Evolutionary conservation across 371 early-diverging fungal species (phyloP), one percentile per base, ranked within the genome.

Genomic region (Capillidium rhysosporum): DNA sequence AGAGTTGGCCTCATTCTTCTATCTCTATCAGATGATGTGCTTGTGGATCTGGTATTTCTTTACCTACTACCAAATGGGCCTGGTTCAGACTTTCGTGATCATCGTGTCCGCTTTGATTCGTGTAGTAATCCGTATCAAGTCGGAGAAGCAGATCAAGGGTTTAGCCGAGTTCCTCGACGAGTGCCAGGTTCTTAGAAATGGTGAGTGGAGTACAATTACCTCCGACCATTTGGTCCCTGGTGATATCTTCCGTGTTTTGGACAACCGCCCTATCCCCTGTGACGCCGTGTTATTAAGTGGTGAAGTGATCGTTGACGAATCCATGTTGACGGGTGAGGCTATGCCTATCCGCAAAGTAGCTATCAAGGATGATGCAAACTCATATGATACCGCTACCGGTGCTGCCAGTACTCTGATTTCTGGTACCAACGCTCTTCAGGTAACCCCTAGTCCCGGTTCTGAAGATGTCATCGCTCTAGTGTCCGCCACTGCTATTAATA

Each of bases 321-420:
- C 80, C 47, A 80, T 85, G 77, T 73, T 89, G 38, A 89, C 89
- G 0, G 89, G 89, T 34, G 89, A 89, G 63, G 70, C 82, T 14
- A 58, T 84, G 20, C 85, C 86, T 14, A 69, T 79, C n/a, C 71
- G 72, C 47, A 65, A 71, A 26, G 70, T 78, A 47, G 75, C 79
- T 0, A 75, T 80, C 0, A 65, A 75, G 20, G 68, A 76, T 34
- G 63, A 69, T 28, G 66, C 63, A 24, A 59, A 49, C 25, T 24
- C 43, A 8, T 63, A 63, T 29, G 41, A 57, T 29, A n/a, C 41
- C 0, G 21, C 40, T 18, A 64, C 69, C 56, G 68, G 70, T 1
- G 61, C 57, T 8, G 59, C 63, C 59, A 65, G 66, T 18, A 59
- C 68, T 41, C 60, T 73, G 38, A 67, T 68, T 52, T 55, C 68